These are phyloP conservation scores for Sclerotinia subarctica DNA, from an alignment of 2,329 filamentous ascomycete species.

Conservation along the genomic window DNA sequence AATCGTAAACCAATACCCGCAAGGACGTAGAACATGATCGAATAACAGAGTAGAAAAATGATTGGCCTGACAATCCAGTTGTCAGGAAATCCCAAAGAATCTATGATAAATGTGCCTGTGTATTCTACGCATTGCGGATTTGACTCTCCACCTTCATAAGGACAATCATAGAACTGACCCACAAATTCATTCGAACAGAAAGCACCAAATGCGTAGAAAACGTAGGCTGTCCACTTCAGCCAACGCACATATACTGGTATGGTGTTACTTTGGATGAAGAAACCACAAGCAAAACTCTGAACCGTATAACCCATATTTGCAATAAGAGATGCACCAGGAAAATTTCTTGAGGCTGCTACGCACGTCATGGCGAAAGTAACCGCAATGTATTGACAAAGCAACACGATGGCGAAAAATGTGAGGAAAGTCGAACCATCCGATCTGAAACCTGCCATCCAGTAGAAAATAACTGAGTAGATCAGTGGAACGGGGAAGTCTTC, in stretches of 20 bases:
- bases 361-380: constrained; percentile 69
- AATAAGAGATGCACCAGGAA: constrained; percentile 67
- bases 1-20: constrained; percentile 62
- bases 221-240: constrained; percentile 66
- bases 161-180: constrained; percentile 70
- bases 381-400: constrained; percentile 71
- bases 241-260: constrained; percentile 77
- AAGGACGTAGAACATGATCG: constrained; percentile 58
- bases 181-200: constrained; percentile 71
- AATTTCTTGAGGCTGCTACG: constrained; percentile 62
- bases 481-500: constrained; percentile 73
- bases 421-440: constrained; percentile 63
- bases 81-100: constrained; percentile 62
- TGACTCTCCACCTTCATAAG: constrained; percentile 55
- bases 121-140: constrained; percentile 67
- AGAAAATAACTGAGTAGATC: constrained; percentile 67
- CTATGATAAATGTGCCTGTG: constrained; percentile 66
- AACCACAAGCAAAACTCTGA: constrained; percentile 72
- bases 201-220: constrained; percentile 69
- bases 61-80: constrained; percentile 68
- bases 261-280: constrained; percentile 69
- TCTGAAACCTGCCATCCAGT: constrained; percentile 76
- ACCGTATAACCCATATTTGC: constrained; percentile 71
- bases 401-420: constrained; percentile 64
- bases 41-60: constrained; percentile 58